Evolutionary conservation across 2,329 filamentous ascomycete genomes (phyloP), one percentile per base, ranked within the genome.

Genomic region (Ophiostoma novo-ulmi): DNA sequence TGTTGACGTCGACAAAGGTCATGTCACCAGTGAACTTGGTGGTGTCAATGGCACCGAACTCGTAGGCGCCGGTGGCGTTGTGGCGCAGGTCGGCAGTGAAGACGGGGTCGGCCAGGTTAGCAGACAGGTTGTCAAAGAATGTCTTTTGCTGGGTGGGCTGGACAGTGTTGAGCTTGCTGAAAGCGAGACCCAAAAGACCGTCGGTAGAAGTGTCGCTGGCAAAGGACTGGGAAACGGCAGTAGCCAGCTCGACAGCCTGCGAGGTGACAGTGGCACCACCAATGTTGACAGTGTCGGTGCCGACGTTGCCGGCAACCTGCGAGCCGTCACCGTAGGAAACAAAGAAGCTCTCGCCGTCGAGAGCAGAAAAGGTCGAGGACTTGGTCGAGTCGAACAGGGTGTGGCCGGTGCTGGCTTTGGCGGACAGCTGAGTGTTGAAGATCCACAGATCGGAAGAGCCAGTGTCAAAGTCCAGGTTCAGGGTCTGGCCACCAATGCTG

Each of bases 371-470:
- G 14, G 75, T 77, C 26, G 75, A 73, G 66, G 81, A 83, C 73
- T 78, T 74, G 17, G 72, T 70, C 3, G 80, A 77, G 74, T 83
- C 77, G 74, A 77, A 83, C 35, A 80, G 69, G 11, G 75, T 75
- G 79, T 91, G 90, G 55, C 83, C 83, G 38, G 77, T 76, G 52
- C 82, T 82, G 65, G 81, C 73, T 5, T 76, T 71, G 0, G 80
- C 70, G 1, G 84, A 76, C 52, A 92, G 84, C 70, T 83, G 77
- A 20, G 85, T 87, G 80, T 85, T 90, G 81, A 92, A 90, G 31
- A 90, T 85, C 90, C 89, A 93, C 81, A 91, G 83, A 78, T 92
- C 90, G 14, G 90, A 86, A 1, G 89, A 92, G 71, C 90, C 90
- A n/a, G 89, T 90, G 79, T 93, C 90, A 76, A 93, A 91, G 77